Evolutionary conservation across 805 yeast species (phyloP).

Genomic region (Kodamaea sagamina): DNA sequence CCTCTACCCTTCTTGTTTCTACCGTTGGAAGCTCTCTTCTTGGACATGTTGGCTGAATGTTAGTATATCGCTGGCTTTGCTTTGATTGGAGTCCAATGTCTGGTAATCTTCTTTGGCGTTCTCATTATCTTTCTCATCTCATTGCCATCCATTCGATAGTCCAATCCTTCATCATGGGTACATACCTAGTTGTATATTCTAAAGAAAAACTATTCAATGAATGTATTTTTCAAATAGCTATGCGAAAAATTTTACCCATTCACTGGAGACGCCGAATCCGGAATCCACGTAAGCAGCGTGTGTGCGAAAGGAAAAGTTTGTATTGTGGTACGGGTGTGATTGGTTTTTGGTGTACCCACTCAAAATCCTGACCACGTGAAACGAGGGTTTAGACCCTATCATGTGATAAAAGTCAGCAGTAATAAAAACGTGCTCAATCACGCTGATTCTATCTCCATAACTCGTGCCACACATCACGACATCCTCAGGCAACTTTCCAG

Average conservation of each 20-base stretch:
- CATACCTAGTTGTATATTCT: neutral
- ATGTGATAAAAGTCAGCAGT: neutral
- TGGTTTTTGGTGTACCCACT: too few relatives aligned
- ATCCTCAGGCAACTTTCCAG: constrained; percentile 1
- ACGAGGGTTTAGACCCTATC: neutral
- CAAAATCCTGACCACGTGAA: neutral
- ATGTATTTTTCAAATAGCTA: constrained; percentile 1
- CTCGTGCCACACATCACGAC: neutral
- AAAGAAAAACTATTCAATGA: constrained; percentile 6
- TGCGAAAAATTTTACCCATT: constrained; percentile 8
- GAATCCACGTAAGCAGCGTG: neutral
- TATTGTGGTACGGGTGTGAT: neutral
- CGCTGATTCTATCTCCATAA: too few relatives aligned
- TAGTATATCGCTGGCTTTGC: too few relatives aligned
- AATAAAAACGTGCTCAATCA: neutral
- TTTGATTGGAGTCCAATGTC: too few relatives aligned
- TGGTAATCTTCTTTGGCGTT: too few relatives aligned
- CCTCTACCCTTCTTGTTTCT: constrained; percentile 99
- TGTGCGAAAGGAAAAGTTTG: neutral
- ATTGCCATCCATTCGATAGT: too few relatives aligned
- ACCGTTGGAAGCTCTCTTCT: constrained; percentile 99
- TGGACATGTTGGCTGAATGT: constrained; percentile 76
- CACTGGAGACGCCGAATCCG: neutral
- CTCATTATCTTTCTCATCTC: too few relatives aligned
- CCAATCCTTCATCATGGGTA: too few relatives aligned